A percentile compares a stretch with the other conserved stretches of the same genome.
Evolutionary conservation across 805 yeast genomes (phyloP).

Genomic region (Cyberlindnera nakhonratchasimensis): DNA sequence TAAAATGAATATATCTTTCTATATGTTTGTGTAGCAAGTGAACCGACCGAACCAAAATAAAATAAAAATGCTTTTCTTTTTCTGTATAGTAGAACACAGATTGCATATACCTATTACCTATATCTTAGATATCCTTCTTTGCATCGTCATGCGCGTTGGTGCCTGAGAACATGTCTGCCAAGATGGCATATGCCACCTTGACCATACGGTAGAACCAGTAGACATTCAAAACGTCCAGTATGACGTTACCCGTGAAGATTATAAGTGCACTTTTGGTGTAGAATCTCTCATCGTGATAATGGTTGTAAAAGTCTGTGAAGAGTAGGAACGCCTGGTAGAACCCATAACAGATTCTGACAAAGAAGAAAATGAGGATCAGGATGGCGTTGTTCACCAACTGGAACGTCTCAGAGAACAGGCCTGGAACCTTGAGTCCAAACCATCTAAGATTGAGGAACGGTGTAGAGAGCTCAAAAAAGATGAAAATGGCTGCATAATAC

Average conservation of each 20-base stretch:
- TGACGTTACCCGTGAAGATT: conserved; percentile 43
- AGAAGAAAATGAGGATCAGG: conserved; percentile 61
- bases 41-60: background rate
- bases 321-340: conserved; percentile 55
- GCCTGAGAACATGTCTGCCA: conserved; percentile 28
- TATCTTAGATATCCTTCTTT: conserved; percentile 24
- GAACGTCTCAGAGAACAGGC: conserved; percentile 46
- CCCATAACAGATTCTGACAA: conserved; percentile 74
- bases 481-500: conserved; percentile 70
- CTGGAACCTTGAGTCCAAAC: conserved; percentile 73
- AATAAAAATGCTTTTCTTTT: background rate
- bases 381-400: conserved; percentile 62
- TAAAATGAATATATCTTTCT: too few relatives aligned
- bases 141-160: conserved; percentile 23
- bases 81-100: too few relatives aligned
- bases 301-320: conserved; percentile 40
- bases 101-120: too few relatives aligned
- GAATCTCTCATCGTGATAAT: conserved; percentile 39
- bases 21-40: background rate
- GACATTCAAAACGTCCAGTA: conserved; percentile 60
- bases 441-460: conserved; percentile 86
- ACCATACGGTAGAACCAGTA: conserved; percentile 83
- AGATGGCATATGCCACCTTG: conserved; percentile 50
- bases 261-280: conserved; percentile 36
- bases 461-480: conserved; percentile 76